Percentiles rank a stretch among this genome's conserved stretches.
phyloP scores from a whole-genome alignment of 345 rosid species.

The Camelina hispida region DNA sequence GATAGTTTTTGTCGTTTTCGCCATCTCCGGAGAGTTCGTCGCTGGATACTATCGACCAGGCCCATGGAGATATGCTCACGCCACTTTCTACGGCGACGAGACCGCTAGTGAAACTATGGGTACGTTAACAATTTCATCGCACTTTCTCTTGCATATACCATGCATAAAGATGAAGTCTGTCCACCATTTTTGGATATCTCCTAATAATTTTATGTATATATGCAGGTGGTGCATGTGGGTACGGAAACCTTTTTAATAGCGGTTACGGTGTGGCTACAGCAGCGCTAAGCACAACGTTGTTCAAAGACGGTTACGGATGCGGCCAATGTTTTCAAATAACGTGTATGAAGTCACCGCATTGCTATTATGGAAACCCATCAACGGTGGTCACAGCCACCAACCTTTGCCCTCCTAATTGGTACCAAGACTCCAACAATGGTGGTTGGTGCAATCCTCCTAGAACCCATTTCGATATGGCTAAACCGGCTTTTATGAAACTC shows the following conservation, averaged over 20 bases:
- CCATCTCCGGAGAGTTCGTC: conserved; percentile 34
- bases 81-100: conserved; percentile 77
- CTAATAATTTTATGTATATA: neutral
- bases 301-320: conserved; percentile 81
- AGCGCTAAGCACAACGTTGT: conserved; percentile 76
- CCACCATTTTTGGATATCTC: neutral
- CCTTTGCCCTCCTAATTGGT: conserved; percentile 73
- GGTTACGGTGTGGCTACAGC: conserved; percentile 79
- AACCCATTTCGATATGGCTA: conserved; percentile 76
- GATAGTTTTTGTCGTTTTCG: conserved; percentile 31
- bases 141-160: conserved; percentile 7
- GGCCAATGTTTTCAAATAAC: conserved; percentile 81
- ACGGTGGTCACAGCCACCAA: conserved; percentile 76
- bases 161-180: neutral
- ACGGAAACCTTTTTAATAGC: conserved; percentile 66
- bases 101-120: conserved; percentile 69
- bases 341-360: conserved; percentile 59
- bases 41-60: conserved; percentile 53
- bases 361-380: conserved; percentile 61
- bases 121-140: conserved; percentile 23
- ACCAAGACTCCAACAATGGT: conserved; percentile 54
- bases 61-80: conserved; percentile 64
- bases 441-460: conserved; percentile 86
- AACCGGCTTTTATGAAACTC: conserved; percentile 57
- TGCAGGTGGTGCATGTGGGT: conserved; percentile 96